Conservation (phyloP, 2,329 filamentous ascomycete genomes). For the Hawksworthiomyces lignivorus region DNA sequence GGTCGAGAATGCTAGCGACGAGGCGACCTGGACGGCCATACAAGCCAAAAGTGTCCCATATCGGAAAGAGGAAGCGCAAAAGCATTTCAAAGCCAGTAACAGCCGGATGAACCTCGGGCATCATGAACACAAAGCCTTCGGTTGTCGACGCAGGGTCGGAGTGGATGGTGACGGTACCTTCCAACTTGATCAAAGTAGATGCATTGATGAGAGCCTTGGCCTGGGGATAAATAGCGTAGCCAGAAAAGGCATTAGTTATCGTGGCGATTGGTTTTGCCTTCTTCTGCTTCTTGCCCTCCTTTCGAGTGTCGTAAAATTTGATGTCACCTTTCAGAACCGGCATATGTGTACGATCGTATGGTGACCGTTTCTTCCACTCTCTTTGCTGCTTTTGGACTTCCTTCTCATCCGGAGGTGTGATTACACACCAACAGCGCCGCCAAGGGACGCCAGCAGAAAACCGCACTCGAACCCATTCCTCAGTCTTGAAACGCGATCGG, state of each 20-base stretch:
- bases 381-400: conserved; percentile 80
- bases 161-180: conserved; percentile 84
- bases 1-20: conserved; percentile 78
- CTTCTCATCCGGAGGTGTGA: conserved; percentile 88
- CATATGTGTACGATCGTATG: conserved; percentile 65
- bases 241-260: conserved; percentile 82
- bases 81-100: conserved; percentile 94
- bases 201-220: conserved; percentile 89
- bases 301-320: conserved; percentile 83
- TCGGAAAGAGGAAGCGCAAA: conserved; percentile 84
- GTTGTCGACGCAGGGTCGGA: conserved; percentile 66
- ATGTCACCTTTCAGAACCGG: conserved; percentile 76
- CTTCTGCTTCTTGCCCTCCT: conserved; percentile 75
- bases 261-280: conserved; percentile 86
- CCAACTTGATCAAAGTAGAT: conserved; percentile 88
- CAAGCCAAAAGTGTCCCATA: conserved; percentile 84
- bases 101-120: conserved; percentile 90
- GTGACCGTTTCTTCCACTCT: conserved; percentile 68
- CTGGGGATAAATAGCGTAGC: conserved; percentile 93
- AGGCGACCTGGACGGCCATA: conserved; percentile 85
- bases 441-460: conserved; percentile 95
- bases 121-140: conserved; percentile 95
- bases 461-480: conserved; percentile 90
- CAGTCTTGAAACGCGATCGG: conserved; percentile 64
- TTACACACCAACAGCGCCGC: conserved; percentile 95